phyloP scores from a whole-genome alignment of 2,329 filamentous ascomycete species.

The Rutstroemia sp. region DNA sequence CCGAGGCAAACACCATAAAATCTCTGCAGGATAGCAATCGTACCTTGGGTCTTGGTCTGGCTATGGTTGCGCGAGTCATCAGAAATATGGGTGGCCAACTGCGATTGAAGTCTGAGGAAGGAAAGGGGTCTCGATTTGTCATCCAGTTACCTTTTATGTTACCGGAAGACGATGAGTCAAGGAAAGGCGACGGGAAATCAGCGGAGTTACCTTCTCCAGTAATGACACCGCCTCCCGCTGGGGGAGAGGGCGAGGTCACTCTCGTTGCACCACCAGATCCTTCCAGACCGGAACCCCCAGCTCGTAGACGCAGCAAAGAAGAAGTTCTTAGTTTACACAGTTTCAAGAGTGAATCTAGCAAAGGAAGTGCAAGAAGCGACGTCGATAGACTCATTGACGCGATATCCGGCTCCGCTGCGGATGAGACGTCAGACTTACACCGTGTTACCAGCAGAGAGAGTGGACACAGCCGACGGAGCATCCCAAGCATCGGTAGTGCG shows the following conservation, averaged over 20 bases:
- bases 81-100: slow-evolving; percentile 89
- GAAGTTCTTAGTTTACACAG: slow-evolving; percentile 22
- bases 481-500: slow-evolving; percentile 11
- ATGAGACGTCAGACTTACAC: slow-evolving; percentile 29
- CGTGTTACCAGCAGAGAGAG: slow-evolving; percentile 19
- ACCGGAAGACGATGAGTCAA: slow-evolving; percentile 33
- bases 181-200: not conserved
- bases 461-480: slow-evolving; percentile 16
- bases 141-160: slow-evolving; percentile 71
- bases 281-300: slow-evolving; percentile 9
- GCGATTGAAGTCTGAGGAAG: slow-evolving; percentile 74
- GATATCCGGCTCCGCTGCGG: slow-evolving; percentile 53
- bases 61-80: slow-evolving; percentile 77
- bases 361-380: slow-evolving; percentile 40
- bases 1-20: slow-evolving; percentile 19
- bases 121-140: slow-evolving; percentile 75
- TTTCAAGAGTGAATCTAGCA: slow-evolving; percentile 23
- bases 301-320: slow-evolving; percentile 18
- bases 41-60: slow-evolving; percentile 74
- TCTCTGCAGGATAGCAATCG: slow-evolving; percentile 32
- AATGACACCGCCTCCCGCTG: slow-evolving; percentile 11
- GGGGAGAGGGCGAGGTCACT: slow-evolving; percentile 47
- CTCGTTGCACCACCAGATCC: slow-evolving; percentile 45
- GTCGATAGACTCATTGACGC: slow-evolving; percentile 66
- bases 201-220: not conserved